These are phyloP conservation scores for Verticillium nubilum DNA, from an alignment of 2,329 filamentous ascomycete species.

Conservation along the genomic window DNA sequence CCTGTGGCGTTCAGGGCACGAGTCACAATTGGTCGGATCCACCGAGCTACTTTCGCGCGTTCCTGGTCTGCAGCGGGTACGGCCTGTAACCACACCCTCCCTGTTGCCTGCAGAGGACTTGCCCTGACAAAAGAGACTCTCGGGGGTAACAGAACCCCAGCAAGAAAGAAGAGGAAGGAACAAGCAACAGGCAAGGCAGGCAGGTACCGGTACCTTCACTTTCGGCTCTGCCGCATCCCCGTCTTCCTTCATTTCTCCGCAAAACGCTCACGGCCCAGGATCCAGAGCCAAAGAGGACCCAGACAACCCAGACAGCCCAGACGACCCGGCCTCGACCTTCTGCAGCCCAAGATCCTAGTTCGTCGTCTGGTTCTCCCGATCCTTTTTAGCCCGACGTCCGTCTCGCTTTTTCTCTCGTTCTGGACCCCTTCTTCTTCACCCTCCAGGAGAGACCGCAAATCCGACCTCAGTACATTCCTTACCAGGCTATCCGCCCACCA, in stretches of 20 bases:
- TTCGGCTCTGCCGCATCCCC: background rate
- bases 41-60: background rate
- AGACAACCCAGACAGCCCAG: background rate
- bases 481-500: background rate
- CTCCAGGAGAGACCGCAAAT: constrained; percentile 3
- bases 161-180: background rate
- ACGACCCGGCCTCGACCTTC: background rate
- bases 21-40: background rate
- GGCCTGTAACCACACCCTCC: background rate
- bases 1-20: background rate
- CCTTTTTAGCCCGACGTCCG: constrained; percentile 6
- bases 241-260: background rate
- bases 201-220: no score
- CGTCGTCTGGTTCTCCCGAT: background rate
- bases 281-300: no score
- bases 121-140: no score
- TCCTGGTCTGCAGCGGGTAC: constrained; percentile 2
- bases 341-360: background rate
- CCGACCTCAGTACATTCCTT: constrained; percentile 5
- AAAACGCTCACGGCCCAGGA: background rate
- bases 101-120: background rate
- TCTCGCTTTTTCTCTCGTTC: constrained; percentile 3
- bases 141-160: no score
- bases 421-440: constrained; percentile 4
- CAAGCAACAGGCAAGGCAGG: no score